These are phyloP conservation scores for Fusarium nanum DNA, from an alignment of 2,329 filamentous ascomycete species.

Conservation along the genomic window DNA sequence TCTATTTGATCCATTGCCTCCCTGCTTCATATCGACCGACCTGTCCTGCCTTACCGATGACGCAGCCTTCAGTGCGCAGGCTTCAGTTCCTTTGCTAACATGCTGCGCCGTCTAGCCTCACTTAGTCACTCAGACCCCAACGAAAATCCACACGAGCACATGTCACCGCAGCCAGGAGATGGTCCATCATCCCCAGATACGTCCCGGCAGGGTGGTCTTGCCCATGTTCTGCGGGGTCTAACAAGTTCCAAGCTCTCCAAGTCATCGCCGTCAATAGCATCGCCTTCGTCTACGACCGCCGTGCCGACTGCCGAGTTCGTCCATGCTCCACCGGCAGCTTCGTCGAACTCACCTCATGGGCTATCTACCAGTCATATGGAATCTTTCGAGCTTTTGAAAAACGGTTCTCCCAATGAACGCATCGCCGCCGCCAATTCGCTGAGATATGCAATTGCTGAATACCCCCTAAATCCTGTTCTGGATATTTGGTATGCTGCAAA, in stretches of 20 bases:
- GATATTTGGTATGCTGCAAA: slow-evolving; percentile 75
- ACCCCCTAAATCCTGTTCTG: slow-evolving; percentile 68
- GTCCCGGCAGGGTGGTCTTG: slow-evolving; percentile 66
- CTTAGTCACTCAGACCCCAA: slow-evolving; percentile 42
- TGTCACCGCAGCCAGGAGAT: slow-evolving; percentile 71
- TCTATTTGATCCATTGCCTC: slow-evolving; percentile 17
- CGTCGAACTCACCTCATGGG: slow-evolving; percentile 53
- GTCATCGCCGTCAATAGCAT: slow-evolving; percentile 58
- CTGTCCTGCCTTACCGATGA: slow-evolving; percentile 42
- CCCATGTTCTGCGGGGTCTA: slow-evolving; percentile 72
- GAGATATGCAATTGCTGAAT: slow-evolving; percentile 67
- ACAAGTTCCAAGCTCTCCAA: slow-evolving; percentile 67
- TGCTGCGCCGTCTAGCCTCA: slow-evolving; percentile 47
- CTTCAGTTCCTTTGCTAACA: slow-evolving; percentile 46
- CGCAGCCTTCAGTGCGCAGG: slow-evolving; percentile 37
- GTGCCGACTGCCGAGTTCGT: slow-evolving; percentile 59
- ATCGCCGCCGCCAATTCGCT: slow-evolving; percentile 69
- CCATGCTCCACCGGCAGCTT: slow-evolving; percentile 55
- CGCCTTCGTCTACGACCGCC: slow-evolving; percentile 54
- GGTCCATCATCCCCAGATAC: slow-evolving; percentile 66
- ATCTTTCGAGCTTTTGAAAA: slow-evolving; percentile 65
- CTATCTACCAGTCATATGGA: slow-evolving; percentile 65
- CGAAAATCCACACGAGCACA: slow-evolving; percentile 58
- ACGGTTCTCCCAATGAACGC: slow-evolving; percentile 64
- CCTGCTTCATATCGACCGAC: slow-evolving; percentile 34